These are phyloP conservation scores for Cytospora mali DNA, from an alignment of 2,329 filamentous ascomycete genomes.

Conservation along the genomic window DNA sequence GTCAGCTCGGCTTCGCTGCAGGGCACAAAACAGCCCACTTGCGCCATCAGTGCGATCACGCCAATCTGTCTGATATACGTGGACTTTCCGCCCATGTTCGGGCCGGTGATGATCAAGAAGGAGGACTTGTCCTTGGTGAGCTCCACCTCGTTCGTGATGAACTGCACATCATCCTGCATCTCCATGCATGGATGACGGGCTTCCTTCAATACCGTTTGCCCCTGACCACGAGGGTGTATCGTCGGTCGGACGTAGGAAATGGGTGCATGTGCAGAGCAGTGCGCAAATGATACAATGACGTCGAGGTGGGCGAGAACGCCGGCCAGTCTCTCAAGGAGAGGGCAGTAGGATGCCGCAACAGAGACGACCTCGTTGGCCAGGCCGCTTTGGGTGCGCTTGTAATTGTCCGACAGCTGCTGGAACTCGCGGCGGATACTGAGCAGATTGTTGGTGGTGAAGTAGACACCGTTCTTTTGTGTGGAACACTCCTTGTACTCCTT, in stretches of 20 bases:
- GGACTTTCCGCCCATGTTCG: constrained; percentile 99
- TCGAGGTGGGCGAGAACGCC: constrained; percentile 90
- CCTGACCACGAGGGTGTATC: constrained; percentile 85
- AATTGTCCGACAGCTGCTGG: constrained; percentile 90
- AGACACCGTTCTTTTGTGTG: constrained; percentile 98
- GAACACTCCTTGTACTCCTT: constrained; percentile 90
- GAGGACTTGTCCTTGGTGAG: constrained; percentile 78
- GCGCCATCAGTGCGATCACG: constrained; percentile 95
- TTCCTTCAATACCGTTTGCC: constrained; percentile 87
- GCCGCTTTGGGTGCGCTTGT: constrained; percentile 90
- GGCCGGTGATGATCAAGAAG: constrained; percentile 95
- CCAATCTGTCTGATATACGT: constrained; percentile 98
- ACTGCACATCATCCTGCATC: constrained; percentile 97
- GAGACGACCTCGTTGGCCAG: constrained; percentile 90
- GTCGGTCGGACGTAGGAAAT: constrained; percentile 88
- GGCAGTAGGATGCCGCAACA: constrained; percentile 92
- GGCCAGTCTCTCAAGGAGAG: constrained; percentile 86
- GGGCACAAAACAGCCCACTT: constrained; percentile 94
- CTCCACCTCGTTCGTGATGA: constrained; percentile 96
- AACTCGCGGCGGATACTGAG: constrained; percentile 84
- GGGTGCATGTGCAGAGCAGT: constrained; percentile 90
- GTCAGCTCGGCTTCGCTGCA: constrained; percentile 88
- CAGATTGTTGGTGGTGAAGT: constrained; percentile 87
- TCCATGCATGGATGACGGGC: constrained; percentile 97
- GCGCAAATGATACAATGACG: constrained; percentile 91